Percentiles rank a stretch among this genome's conserved stretches.
phyloP scores from a whole-genome alignment of 106 monocot genomes.

The Iris macrosiphon region DNA sequence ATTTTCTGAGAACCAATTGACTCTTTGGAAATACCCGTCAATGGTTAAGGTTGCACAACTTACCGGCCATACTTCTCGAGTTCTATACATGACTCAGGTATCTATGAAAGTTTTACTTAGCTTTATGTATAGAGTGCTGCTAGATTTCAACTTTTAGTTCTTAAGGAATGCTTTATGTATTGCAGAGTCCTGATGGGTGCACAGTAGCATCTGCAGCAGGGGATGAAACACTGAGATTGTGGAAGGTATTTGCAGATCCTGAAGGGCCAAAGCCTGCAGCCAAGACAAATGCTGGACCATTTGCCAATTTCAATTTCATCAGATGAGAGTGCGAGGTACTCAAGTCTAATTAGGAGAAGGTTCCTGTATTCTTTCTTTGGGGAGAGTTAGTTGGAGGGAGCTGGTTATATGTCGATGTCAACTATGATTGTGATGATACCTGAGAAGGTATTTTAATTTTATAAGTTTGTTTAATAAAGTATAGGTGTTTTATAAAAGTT shows the following conservation, averaged over 20 bases:
- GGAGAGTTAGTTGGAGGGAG: too few species aligned
- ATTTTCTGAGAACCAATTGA: conserved; percentile 33
- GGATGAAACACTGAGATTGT: conserved; percentile 37
- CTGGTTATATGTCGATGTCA: too few species aligned
- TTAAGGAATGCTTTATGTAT: not conserved
- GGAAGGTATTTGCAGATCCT: conserved; percentile 30
- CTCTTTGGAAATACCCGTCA: conserved; percentile 24
- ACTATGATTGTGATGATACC: too few species aligned
- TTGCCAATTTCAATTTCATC: conserved; percentile 25
- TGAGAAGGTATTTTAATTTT: too few species aligned
- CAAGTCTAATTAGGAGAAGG: conserved; percentile 2
- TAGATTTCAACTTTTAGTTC: too few species aligned
- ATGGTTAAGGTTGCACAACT: conserved; percentile 25
- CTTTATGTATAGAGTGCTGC: too few species aligned
- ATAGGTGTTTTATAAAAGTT: too few species aligned
- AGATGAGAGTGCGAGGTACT: too few species aligned
- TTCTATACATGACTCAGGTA: conserved; percentile 27
- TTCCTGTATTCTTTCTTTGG: too few species aligned
- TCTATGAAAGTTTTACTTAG: too few species aligned
- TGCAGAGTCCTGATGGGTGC: conserved; percentile 44
- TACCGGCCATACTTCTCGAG: conserved; percentile 28
- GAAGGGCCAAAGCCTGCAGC: conserved; percentile 18
- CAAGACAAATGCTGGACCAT: conserved; percentile 12
- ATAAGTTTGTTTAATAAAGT: too few species aligned
- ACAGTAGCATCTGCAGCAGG: conserved; percentile 35